These are phyloP conservation scores for Plenodomus lindquistii DNA, from an alignment of 2,329 filamentous ascomycete species.

Conservation along the genomic window DNA sequence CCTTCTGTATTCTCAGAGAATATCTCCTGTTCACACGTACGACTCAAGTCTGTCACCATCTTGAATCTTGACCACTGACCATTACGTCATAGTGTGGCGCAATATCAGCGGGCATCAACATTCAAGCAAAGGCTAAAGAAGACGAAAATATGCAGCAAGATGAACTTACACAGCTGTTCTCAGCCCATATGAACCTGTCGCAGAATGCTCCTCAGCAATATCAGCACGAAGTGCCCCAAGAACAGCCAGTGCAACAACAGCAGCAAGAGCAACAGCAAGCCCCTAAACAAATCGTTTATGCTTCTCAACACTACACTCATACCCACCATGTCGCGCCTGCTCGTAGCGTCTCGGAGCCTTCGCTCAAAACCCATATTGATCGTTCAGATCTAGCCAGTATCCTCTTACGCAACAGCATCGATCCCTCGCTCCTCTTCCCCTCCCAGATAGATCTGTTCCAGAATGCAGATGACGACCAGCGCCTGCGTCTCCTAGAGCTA, in stretches of 20 bases:
- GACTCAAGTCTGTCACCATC: constrained; percentile 16
- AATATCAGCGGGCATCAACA: constrained; percentile 49
- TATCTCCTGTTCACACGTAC: constrained; percentile 53
- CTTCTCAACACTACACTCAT: constrained; percentile 83
- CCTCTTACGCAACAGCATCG: constrained; percentile 68
- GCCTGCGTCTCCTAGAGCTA: constrained; percentile 75
- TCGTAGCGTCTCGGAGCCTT: constrained; percentile 34
- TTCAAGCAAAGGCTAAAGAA: constrained; percentile 35
- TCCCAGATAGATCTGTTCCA: constrained; percentile 80
- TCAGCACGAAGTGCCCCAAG: constrained; percentile 48
- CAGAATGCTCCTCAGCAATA: constrained; percentile 35
- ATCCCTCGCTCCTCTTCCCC: constrained; percentile 69
- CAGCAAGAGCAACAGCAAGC: constrained; percentile 22
- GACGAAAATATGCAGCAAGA: constrained; percentile 66
- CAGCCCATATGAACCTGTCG: constrained; percentile 70
- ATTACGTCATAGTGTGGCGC: constrained; percentile 51
- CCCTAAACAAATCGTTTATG: constrained; percentile 65
- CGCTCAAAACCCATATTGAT: constrained; percentile 36
- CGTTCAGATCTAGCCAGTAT: constrained; percentile 57
- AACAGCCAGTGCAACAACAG: constrained; percentile 11
- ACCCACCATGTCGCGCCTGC: constrained; percentile 65
- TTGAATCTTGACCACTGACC: constrained; percentile 27
- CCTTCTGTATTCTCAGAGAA: constrained; percentile 50
- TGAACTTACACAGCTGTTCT: constrained; percentile 80
- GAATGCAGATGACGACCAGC: constrained; percentile 72